Evolutionary conservation across 192 early-diverging fungal genomes (phyloP), one percentile per base, ranked within the genome.

Genomic region (Dissophora ornata): DNA sequence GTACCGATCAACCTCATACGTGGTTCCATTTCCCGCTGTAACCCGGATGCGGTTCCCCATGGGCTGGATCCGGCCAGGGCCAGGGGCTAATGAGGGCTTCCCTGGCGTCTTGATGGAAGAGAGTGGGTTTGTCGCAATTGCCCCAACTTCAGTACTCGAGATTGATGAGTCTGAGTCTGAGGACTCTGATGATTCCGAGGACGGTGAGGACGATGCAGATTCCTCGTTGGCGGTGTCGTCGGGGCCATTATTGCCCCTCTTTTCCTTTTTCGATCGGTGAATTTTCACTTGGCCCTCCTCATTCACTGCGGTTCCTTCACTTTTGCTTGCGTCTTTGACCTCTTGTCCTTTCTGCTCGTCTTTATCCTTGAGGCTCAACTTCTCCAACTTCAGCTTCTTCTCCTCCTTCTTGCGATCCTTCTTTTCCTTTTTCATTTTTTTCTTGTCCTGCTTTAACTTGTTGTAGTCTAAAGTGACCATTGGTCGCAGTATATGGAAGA

Each of bases 1-100:
- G 57, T 79, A 85, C n/a, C 86, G 79, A 50, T 87, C 82, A 22
- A 81, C 80, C 50, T 87, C 86, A 50, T 81, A 87, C 19, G 79
- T 79, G 24, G 60, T 62, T 10, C 86, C 86, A 42, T 74, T 69
- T 0, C 66, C 26, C 22, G 86, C 75, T 22, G 62, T 74, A 21
- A 87, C 80, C 49, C 71, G 67, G 10, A 87, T 79, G 22, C 85
- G 79, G 29, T 84, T 82, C 12, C 67, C 73, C 63, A 71, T 65
- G 16, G 67, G 68, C 36, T 69, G 68, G 44, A 67, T 79, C 8
- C 69, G 55, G 18, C 67, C 58, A 36, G 69, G 64, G 11, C 67
- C 67, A 8, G 67, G 77, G 4, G 69, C 26, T 6, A 69, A 47
- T 6, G 61, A 29, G 12, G 36, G 30, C 19, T 60, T 69, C 16